Conservation (phyloP, 148 eudicot genomes). For the Arbutus unedo region DNA sequence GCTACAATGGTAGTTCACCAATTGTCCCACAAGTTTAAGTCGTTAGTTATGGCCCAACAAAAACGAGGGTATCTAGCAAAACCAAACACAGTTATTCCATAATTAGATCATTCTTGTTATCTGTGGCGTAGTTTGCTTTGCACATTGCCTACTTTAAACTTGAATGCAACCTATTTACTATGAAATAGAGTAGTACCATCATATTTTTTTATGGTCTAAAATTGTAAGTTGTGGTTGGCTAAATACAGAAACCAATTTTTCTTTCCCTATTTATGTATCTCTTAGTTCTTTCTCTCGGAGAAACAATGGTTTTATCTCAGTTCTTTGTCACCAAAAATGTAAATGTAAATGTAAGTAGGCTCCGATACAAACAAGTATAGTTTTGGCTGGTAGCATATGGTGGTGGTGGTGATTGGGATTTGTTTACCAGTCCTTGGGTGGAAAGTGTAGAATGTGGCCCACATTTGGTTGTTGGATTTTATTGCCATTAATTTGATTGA, state of each 20-base stretch:
- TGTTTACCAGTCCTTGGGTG: background rate
- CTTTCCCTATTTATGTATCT: background rate
- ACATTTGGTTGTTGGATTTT: background rate
- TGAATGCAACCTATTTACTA: background rate
- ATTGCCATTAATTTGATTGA: background rate
- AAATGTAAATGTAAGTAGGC: background rate
- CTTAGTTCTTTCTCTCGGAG: background rate
- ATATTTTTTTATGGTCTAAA: background rate
- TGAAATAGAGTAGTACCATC: background rate
- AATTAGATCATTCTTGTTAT: background rate
- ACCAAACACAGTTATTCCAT: background rate
- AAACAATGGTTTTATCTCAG: background rate
- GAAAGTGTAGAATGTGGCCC: no score
- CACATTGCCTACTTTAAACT: background rate
- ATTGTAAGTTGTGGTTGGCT: no score
- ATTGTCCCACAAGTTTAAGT: background rate
- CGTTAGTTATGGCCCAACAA: background rate
- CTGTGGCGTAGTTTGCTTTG: background rate
- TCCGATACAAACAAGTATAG: background rate
- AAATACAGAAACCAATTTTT: background rate
- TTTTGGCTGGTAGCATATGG: background rate
- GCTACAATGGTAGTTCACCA: background rate
- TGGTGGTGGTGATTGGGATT: background rate
- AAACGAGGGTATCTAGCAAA: background rate
- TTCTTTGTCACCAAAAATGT: background rate